Conservation (phyloP, 225 moss, liverwort and hornwort species). For the Physcomitrium patens region DNA sequence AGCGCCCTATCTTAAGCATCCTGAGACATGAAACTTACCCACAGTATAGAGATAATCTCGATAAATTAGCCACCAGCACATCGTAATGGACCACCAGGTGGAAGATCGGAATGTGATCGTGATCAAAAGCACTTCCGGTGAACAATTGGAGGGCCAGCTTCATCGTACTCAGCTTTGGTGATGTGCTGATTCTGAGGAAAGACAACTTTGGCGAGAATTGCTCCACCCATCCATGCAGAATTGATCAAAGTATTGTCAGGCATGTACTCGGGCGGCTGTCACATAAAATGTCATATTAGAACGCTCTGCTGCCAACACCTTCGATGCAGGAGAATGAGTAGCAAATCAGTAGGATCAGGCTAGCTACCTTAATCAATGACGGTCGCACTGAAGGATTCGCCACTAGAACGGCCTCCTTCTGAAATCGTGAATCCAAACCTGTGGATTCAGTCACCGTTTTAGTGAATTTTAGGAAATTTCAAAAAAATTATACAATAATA, state of each 20-base stretch:
- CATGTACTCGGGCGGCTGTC: conserved; percentile 99
- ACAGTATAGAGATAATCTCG: too few species aligned
- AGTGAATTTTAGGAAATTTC: neutral
- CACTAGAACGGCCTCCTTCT: conserved; percentile 75
- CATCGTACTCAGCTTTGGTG: conserved; percentile 96
- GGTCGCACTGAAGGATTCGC: conserved; percentile 90
- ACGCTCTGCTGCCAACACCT: neutral
- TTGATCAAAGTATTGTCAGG: conserved; percentile 88
- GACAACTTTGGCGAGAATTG: conserved; percentile 95
- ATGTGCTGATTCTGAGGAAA: conserved; percentile 98
- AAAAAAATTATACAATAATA: neutral
- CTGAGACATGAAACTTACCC: too few species aligned
- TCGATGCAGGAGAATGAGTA: neutral
- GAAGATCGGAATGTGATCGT: neutral
- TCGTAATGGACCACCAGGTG: neutral
- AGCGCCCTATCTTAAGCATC: too few species aligned
- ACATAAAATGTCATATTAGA: conserved; percentile 24
- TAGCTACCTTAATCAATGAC: conserved; percentile 78
- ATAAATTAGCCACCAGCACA: too few species aligned
- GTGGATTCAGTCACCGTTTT: conserved; percentile 20
- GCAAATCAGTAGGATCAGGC: neutral
- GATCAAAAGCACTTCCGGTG: conserved; percentile 88
- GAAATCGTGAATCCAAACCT: conserved; percentile 91
- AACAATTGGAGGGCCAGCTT: conserved; percentile 87
- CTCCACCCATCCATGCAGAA: conserved; percentile 99